Percentiles rank a stretch among this genome's conserved stretches.
These are phyloP conservation scores for Beauveria varroae DNA, from an alignment of 2,329 filamentous ascomycete genomes.

Conservation along the genomic window DNA sequence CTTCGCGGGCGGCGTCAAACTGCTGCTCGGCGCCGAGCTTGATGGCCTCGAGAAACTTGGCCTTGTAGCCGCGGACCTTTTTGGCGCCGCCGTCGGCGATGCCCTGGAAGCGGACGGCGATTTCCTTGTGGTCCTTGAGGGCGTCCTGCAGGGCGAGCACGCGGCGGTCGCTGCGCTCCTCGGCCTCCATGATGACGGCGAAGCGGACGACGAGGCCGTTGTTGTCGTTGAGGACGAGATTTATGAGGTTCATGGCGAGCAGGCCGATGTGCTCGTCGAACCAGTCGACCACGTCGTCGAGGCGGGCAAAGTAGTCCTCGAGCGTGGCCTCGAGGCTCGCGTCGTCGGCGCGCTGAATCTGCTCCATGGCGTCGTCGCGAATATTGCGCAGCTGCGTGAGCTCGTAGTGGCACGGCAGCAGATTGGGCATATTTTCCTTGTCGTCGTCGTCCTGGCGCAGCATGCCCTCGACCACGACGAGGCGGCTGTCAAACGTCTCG, in stretches of 20 bases:
- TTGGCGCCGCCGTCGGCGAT: slow-evolving; percentile 91
- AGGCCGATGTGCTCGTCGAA: slow-evolving; percentile 93
- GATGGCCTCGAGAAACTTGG: slow-evolving; percentile 83
- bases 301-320: slow-evolving; percentile 77
- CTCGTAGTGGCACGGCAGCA: slow-evolving; percentile 84
- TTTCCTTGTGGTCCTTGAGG: slow-evolving; percentile 89
- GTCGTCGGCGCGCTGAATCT: slow-evolving; percentile 75
- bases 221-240: slow-evolving; percentile 78
- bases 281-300: slow-evolving; percentile 85
- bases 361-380: slow-evolving; percentile 91
- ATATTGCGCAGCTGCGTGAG: slow-evolving; percentile 89
- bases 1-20: slow-evolving; percentile 62
- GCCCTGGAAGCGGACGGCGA: slow-evolving; percentile 87
- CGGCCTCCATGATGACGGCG: slow-evolving; percentile 85
- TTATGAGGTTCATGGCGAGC: slow-evolving; percentile 84
- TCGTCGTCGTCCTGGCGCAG: slow-evolving; percentile 78
- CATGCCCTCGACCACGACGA: slow-evolving; percentile 70
- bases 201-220: slow-evolving; percentile 84
- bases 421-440: slow-evolving; percentile 82
- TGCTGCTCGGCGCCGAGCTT: slow-evolving; percentile 64
- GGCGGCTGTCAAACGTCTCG: slow-evolving; percentile 74
- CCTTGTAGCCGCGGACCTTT: slow-evolving; percentile 89
- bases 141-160: slow-evolving; percentile 89
- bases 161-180: slow-evolving; percentile 93
- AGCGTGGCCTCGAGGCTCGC: slow-evolving; percentile 70